These are phyloP conservation scores for Dendrobium catenatum DNA, from an alignment of 106 monocot genomes.

Conservation along the genomic window DNA sequence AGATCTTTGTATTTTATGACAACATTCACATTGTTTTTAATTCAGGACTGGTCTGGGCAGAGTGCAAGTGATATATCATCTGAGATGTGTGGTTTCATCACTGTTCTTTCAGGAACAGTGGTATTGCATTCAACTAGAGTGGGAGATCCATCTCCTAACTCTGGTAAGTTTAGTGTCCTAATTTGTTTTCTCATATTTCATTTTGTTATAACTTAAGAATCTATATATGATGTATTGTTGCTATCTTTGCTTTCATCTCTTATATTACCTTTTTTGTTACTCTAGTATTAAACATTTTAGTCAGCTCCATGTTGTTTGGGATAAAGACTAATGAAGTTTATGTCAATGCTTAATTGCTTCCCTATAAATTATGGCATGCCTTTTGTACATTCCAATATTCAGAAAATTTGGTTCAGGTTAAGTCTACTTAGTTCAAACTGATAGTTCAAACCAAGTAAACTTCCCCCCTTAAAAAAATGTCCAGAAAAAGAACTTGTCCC, in stretches of 20 bases:
- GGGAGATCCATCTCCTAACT: slow-evolving; percentile 35
- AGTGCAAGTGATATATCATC: slow-evolving; percentile 77
- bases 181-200: background rate
- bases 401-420: no score
- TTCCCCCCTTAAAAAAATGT: no score
- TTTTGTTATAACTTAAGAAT: background rate
- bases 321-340: background rate
- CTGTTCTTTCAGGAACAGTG: slow-evolving; percentile 73
- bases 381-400: no score
- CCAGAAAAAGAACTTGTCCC: no score
- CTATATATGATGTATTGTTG: background rate
- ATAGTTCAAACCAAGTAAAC: no score
- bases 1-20: background rate
- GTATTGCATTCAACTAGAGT: slow-evolving; percentile 81
- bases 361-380: background rate
- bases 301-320: background rate
- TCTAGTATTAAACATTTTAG: background rate
- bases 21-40: background rate
- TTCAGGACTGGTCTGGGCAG: slow-evolving; percentile 85
- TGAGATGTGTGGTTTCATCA: slow-evolving; percentile 82
- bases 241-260: background rate
- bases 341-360: background rate
- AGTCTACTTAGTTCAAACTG: no score
- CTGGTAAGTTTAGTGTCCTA: slow-evolving; percentile 25
- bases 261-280: background rate